Conservation (phyloP, 768 basidiomycete genomes). For the Tulasnella calospora region DNA sequence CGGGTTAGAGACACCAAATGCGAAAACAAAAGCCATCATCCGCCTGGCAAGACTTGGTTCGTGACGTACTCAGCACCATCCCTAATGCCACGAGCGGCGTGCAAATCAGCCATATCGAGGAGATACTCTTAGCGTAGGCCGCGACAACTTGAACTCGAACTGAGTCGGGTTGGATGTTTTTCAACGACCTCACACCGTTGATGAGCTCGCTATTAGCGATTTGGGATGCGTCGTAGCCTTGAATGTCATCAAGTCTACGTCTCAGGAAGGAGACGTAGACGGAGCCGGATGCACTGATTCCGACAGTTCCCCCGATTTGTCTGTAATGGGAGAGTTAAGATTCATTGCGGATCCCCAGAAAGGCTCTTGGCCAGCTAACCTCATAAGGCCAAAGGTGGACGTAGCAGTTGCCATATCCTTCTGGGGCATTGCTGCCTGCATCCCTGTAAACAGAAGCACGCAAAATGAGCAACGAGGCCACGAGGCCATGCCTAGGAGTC, state of each 20-base stretch:
- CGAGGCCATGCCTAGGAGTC: too few relatives aligned
- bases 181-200: conserved; percentile 12
- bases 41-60: neutral
- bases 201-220: conserved; percentile 18
- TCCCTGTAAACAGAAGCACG: conserved; percentile 24
- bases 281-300: conserved; percentile 32
- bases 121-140: conserved; percentile 24
- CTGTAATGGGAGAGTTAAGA: neutral
- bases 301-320: conserved; percentile 31
- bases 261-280: conserved; percentile 31
- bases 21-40: neutral
- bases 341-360: conserved; percentile 42
- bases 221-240: conserved; percentile 24
- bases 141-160: conserved; percentile 24
- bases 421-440: conserved; percentile 34
- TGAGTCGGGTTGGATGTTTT: conserved; percentile 25
- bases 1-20: neutral
- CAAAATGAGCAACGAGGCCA: neutral
- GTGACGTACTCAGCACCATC: neutral
- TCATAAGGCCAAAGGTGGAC: conserved; percentile 34
- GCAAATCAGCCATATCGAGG: conserved; percentile 25
- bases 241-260: conserved; percentile 8
- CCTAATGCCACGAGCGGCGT: neutral
- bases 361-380: conserved; percentile 29
- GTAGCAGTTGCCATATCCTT: conserved; percentile 33